These are phyloP conservation scores for Neoboletus brunneissimus DNA, from an alignment of 768 basidiomycete genomes.

Conservation along the genomic window DNA sequence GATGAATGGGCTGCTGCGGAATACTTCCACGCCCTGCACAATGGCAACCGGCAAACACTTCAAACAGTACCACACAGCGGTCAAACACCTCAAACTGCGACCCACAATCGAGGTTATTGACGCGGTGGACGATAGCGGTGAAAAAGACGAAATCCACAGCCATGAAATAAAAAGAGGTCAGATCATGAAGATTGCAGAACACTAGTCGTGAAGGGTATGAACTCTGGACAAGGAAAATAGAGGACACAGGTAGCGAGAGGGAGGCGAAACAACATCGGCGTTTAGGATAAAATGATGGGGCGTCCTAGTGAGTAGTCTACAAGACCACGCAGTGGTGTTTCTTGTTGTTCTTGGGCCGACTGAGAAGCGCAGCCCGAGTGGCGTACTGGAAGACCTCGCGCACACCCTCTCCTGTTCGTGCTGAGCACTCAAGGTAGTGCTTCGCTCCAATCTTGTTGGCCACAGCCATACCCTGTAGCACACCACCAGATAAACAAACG, in stretches of 20 bases:
- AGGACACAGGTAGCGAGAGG: constrained; percentile 15
- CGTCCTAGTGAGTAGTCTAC: constrained; percentile 34
- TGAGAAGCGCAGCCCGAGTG: constrained; percentile 85
- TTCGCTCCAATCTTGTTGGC: constrained; percentile 95
- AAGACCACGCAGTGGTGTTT: constrained; percentile 45
- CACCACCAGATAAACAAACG: neutral
- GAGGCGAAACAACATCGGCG: constrained; percentile 19
- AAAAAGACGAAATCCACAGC: constrained; percentile 9
- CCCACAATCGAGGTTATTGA: neutral
- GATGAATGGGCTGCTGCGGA: constrained; percentile 14
- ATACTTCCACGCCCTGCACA: constrained; percentile 1
- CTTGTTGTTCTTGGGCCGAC: constrained; percentile 44
- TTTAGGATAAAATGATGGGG: constrained; percentile 20
- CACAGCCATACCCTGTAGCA: constrained; percentile 81
- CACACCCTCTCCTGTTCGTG: constrained; percentile 94
- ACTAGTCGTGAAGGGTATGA: constrained; percentile 39
- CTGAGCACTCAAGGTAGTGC: constrained; percentile 97
- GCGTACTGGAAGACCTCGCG: constrained; percentile 99
- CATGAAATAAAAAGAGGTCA: constrained; percentile 27
- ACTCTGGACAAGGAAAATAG: constrained; percentile 24
- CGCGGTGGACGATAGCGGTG: neutral
- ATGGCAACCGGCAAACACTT: constrained; percentile 18
- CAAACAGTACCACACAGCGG: constrained; percentile 4
- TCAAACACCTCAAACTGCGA: neutral
- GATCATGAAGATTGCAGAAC: constrained; percentile 39